Evolutionary conservation across 768 basidiomycete genomes (phyloP).

Genomic region (Naganishia kalamii): DNA sequence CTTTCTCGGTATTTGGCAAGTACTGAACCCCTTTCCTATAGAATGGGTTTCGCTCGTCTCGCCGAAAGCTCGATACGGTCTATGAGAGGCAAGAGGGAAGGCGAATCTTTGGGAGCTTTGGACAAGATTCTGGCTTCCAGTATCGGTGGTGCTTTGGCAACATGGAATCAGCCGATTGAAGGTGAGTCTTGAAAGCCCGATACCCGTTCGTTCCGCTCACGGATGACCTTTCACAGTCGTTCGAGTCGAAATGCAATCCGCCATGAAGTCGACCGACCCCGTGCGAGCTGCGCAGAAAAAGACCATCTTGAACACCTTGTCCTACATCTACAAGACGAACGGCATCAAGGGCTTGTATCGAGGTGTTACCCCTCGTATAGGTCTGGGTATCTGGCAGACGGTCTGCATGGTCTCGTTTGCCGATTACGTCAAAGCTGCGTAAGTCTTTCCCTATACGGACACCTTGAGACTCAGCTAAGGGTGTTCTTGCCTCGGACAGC

Average conservation of each 20-base stretch:
- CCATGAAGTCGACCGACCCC: conserved; percentile 70
- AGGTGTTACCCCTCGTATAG: conserved; percentile 94
- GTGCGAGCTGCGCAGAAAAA: conserved; percentile 74
- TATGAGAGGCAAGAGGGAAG: conserved; percentile 68
- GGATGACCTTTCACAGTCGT: conserved; percentile 24
- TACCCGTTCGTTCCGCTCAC: not conserved
- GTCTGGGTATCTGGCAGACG: conserved; percentile 52
- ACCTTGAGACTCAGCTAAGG: not conserved
- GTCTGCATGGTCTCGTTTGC: conserved; percentile 98
- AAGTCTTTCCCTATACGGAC: conserved; percentile 22
- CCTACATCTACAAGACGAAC: conserved; percentile 93
- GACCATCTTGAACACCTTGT: conserved; percentile 82
- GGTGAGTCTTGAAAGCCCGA: conserved; percentile 57
- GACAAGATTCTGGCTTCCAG: conserved; percentile 87
- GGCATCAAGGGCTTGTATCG: conserved; percentile 94
- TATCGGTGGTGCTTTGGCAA: conserved; percentile 85
- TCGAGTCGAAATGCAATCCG: conserved; percentile 84
- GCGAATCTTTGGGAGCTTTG: conserved; percentile 62
- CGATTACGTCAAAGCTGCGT: conserved; percentile 75
- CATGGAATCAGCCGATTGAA: conserved; percentile 99
- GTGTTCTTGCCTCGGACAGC: not conserved
- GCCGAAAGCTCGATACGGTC: conserved; percentile 75
- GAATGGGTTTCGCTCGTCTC: conserved; percentile 93
- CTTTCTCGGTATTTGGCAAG: not conserved
- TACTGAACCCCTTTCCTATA: conserved; percentile 38